phyloP scores from a whole-genome alignment of 1,139 yeast species.

The Suhomyces bribrorum region DNA sequence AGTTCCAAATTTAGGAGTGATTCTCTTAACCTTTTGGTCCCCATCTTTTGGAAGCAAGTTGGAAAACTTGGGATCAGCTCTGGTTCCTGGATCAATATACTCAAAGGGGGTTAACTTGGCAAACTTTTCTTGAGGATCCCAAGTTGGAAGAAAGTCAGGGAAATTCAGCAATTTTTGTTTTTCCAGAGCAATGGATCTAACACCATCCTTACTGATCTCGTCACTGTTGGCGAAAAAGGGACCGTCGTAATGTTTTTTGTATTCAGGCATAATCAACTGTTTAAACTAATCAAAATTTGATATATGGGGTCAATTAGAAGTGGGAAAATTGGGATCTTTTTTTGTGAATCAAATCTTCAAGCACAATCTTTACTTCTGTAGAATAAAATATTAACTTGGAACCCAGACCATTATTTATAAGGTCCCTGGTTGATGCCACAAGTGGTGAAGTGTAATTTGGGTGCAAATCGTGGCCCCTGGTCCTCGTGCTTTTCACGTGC shows the following conservation, averaged over 20 bases:
- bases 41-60: constrained; percentile 43
- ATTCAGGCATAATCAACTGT: not conserved
- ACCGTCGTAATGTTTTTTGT: constrained; percentile 34
- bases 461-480: constrained; percentile 10
- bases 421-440: constrained; percentile 1
- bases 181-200: constrained; percentile 29
- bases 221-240: constrained; percentile 35
- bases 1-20: constrained; percentile 68
- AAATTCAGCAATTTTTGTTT: constrained; percentile 13
- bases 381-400: not conserved
- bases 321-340: constrained; percentile 1
- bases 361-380: not conserved
- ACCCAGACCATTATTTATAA: not conserved
- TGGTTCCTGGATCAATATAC: constrained; percentile 52
- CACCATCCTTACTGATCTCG: constrained; percentile 38
- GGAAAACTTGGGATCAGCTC: constrained; percentile 56
- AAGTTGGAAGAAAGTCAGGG: constrained; percentile 50
- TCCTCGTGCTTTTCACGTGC: not conserved
- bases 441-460: constrained; percentile 4
- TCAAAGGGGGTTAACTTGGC: constrained; percentile 40
- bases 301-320: constrained; percentile 18
- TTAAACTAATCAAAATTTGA: no score
- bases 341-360: not conserved
- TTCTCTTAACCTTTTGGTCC: constrained; percentile 30
- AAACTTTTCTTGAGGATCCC: constrained; percentile 45